Evolutionary conservation across 2,329 filamentous ascomycete genomes (phyloP), one percentile per base, ranked within the genome.

Genomic region (Fusarium devonianum): DNA sequence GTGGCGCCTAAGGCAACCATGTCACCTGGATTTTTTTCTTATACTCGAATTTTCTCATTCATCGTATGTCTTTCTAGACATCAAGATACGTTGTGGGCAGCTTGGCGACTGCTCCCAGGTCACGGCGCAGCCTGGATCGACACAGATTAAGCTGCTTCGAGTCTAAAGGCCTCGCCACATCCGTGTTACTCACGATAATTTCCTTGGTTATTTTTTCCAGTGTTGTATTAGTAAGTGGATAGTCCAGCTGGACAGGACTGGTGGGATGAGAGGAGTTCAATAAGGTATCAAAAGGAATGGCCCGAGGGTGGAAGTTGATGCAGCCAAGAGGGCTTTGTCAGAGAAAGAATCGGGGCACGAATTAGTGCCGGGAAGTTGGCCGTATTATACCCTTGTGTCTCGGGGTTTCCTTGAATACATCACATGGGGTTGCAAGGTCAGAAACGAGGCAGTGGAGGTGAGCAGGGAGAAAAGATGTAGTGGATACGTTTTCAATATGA

Each of bases 211-310:
- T 51, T 16, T 33, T 63, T 60, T 53, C 45, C 22, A 45, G 30
- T 45, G n/a, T 42, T 66, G 63, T 66, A 66, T 60, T 56, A 66
- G 16, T 63, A 62, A 30, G 41, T 18, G 23, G 39, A 37, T 22
- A 45, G 47, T 55, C 53, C 41, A 19, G 21, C 49, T 45, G 47
- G 49, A 44, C 7, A 46, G 55, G 49, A 53, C 42, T 49, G 41
- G 7, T 13, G 12, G 23, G 30, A 30, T 12, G 16, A 26, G 17
- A 28, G 39, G 13, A 42, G 19, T 25, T 18, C 21, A 46, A 23
- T 32, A 34, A 37, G 13, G n/a, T 33, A 30, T 32, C 23, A 44
- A 43, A 49, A 39, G 38, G n/a, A n/a, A n/a, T n/a, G n/a, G n/a
- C n/a, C n/a, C n/a, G n/a, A n/a, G n/a, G n/a, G n/a, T n/a, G n/a